A percentile compares a stretch with the other conserved stretches of the same genome.
Evolutionary conservation across 2,329 filamentous ascomycete species (phyloP).

Genomic region (Fusarium citri): DNA sequence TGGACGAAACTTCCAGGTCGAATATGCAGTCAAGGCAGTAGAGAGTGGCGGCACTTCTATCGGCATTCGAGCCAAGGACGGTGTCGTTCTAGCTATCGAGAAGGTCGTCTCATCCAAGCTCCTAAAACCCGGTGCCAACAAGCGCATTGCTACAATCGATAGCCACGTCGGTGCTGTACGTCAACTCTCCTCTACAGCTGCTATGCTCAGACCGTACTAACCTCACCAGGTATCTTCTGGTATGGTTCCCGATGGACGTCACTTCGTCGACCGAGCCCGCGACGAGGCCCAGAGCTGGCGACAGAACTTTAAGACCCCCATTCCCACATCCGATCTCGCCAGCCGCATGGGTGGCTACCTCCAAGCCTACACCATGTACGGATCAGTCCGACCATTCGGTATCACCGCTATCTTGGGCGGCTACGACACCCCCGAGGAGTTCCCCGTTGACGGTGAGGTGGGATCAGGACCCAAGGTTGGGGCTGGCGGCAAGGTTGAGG

Average conservation of each 20-base stretch:
- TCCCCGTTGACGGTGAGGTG: constrained; percentile 90
- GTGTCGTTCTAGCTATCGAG: constrained; percentile 94
- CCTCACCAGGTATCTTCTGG: constrained; percentile 80
- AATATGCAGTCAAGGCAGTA: constrained; percentile 98
- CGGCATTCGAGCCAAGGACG: constrained; percentile 97
- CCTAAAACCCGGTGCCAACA: constrained; percentile 94
- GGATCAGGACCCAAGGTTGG: constrained; percentile 82
- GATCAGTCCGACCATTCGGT: constrained; percentile 94
- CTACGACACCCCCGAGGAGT: constrained; percentile 89
- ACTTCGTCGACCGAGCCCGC: constrained; percentile 93
- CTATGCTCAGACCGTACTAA: constrained; percentile 7
- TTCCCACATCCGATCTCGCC: constrained; percentile 87
- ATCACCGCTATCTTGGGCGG: constrained; percentile 95
- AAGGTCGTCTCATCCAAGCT: constrained; percentile 97
- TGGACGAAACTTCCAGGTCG: constrained; percentile 98
- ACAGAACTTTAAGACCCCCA: constrained; percentile 92
- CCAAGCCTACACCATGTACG: constrained; percentile 97
- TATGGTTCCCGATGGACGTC: constrained; percentile 92
- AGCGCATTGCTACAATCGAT: constrained; percentile 95
- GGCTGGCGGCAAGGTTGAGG: constrained; percentile 82
- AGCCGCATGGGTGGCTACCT: constrained; percentile 95
- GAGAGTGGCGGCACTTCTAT: constrained; percentile 97
- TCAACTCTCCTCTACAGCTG: constrained; percentile 30
- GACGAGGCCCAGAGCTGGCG: constrained; percentile 95
- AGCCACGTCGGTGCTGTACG: constrained; percentile 92